Evolutionary conservation across 2,329 filamentous ascomycete genomes (phyloP), one percentile per base, ranked within the genome.

Genomic region (Meredithiella fracta): DNA sequence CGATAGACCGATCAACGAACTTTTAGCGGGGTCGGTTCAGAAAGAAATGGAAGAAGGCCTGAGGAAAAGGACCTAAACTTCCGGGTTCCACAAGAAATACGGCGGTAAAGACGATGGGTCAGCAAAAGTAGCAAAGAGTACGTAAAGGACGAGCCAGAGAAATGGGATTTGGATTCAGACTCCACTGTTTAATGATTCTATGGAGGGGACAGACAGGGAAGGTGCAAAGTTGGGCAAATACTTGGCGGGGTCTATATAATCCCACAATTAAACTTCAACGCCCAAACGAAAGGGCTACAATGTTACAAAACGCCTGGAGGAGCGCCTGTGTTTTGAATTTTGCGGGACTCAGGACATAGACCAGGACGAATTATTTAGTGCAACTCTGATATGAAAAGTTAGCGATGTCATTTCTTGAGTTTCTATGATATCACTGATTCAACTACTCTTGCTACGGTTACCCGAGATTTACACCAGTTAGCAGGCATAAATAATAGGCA

Each of bases 81-180:
- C 17, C 2, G 23, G 15, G 31, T 44, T 44, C 11, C 40, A 44
- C 40, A 51, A 25, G 49, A 26, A 51, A 53, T 42, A 51, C 26
- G 25, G 29, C 34, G 17, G 44, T 22, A 31, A 23, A 51, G n/a
- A 25, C 42, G 7, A 22, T 2, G 42, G n/a, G 42, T 11, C 2
- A 44, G 15, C 4, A n/a, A 44, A 17, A 44, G 11, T 15, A 17
- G 11, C 11, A 44, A 44, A 20, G n/a, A 44, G 11, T 44, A 22
- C 15, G 40, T 44, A 7, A n/a, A 44, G 5, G 11, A 34, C 5
- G 29, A 34, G 29, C 29, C 29, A 5, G 29, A n/a, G n/a, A 34
- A 34, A 34, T 34, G 38, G 38, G 20, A 53, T n/a, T 25, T 37
- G 25, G 26, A 54, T 23, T 54, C 47, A 31, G 25, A 54, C 53